Base-by-base conservation (phyloP, 495 filamentous ascomycete species). In the Xylaria sp. region DNA sequence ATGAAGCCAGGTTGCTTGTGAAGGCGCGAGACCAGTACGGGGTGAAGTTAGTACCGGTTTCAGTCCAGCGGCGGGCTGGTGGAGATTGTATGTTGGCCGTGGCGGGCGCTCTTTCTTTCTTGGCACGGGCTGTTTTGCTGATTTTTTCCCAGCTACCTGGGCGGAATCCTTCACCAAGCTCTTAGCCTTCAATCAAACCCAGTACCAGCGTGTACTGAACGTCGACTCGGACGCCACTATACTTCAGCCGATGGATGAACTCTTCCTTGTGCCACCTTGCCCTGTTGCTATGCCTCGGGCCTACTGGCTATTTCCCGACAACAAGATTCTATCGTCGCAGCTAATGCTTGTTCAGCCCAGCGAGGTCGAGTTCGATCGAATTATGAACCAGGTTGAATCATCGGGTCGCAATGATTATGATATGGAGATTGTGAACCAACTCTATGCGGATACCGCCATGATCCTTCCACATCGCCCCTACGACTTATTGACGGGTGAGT, bases 391-490 rank as follows among this genome's bases (percentile, higher is more conserved):
- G 3, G 84, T 88, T 59, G 72, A 85, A 50, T 68, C 72, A 58
- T 81, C 81, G 15, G 72, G 68, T 17, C 52, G 67, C n/a, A 80
- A 82, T 21, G 82, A 84, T 31, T 92, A 89, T 61, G 90, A 93
- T 69, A 92, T 93, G 91, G 92, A 94, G 69, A 82, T 95, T 1
- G 75, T 95, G 48, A 95, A 95, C 74, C 76, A 82, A 1, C 86
- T 92, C n/a, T 95, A 92, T 67, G 84, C 80, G 0, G 85, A 90
- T 33, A 87, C 78, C 41, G 92, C 92, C 1, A 78, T 93, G 75
- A 87, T 96, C 15, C 83, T 97, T 0, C 93, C 93, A 3, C 93
- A 95, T 75, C 86, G 90, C 26, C 86, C 86, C 26, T 95, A 93
- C 75, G 89, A 88, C 5, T 80, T 95, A 9, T 75, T 94, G 5